Conservation (phyloP, 352 stramenopile genomes). For the Globisporangium acanthophoron region DNA sequence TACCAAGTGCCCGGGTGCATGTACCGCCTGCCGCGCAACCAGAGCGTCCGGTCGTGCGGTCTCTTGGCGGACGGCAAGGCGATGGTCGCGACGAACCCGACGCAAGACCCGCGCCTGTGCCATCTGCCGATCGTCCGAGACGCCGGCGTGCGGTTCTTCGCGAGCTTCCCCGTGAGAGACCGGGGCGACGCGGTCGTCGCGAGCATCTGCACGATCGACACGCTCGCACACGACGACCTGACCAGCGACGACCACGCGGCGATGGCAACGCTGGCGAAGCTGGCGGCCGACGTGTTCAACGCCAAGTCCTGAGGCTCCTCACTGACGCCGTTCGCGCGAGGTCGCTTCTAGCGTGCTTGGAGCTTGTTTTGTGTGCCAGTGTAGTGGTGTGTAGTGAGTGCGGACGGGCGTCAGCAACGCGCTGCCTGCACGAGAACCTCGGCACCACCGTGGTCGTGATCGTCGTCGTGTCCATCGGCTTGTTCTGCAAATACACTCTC, state of each 20-base stretch:
- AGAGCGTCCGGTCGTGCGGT: slow-evolving; percentile 12
- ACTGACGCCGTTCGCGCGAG: slow-evolving; percentile 9
- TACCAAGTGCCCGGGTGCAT: slow-evolving; percentile 15
- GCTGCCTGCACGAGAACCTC: no score
- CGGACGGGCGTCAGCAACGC: no score
- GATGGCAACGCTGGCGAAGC: slow-evolving; percentile 47
- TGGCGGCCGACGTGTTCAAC: slow-evolving; percentile 48
- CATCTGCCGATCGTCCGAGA: slow-evolving; percentile 33
- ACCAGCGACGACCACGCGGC: slow-evolving; percentile 32
- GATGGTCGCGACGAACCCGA: slow-evolving; percentile 39
- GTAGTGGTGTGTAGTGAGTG: no score
- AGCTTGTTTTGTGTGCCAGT: no score
- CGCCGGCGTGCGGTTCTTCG: slow-evolving; percentile 41
- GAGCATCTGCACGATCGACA: slow-evolving; percentile 37
- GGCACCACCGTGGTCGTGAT: no score
- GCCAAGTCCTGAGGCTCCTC: not conserved
- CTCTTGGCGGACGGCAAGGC: slow-evolving; percentile 15
- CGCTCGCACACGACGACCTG: slow-evolving; percentile 22
- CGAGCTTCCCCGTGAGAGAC: slow-evolving; percentile 43
- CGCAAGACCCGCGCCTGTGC: slow-evolving; percentile 26
- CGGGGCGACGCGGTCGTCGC: slow-evolving; percentile 19
- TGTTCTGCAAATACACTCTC: no score
- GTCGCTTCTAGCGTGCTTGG: slow-evolving; percentile 1
- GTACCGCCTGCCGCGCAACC: slow-evolving; percentile 12
- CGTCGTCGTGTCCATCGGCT: no score